Evolutionary conservation across 2,329 filamentous ascomycete species (phyloP).

Genomic region (Ophiostoma ips): DNA sequence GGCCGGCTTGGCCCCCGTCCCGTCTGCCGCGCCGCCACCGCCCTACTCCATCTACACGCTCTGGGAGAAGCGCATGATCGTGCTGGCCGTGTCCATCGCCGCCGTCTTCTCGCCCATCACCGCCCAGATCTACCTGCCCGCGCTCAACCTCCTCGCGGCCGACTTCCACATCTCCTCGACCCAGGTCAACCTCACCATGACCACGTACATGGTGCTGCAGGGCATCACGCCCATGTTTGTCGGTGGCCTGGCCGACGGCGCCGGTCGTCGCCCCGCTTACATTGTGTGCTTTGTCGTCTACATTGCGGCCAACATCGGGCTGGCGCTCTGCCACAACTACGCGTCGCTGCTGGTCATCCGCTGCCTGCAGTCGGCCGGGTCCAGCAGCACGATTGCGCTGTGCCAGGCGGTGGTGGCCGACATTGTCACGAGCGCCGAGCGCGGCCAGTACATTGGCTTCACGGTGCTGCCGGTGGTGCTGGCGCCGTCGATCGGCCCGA

Average conservation of each 20-base stretch:
- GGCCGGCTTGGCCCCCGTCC: neutral
- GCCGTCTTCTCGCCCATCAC: constrained; percentile 32
- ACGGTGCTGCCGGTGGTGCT: constrained; percentile 34
- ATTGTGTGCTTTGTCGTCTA: constrained; percentile 37
- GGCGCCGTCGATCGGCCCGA: constrained; percentile 35
- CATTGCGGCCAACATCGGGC: constrained; percentile 36
- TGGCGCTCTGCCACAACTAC: constrained; percentile 35
- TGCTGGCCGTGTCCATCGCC: constrained; percentile 23
- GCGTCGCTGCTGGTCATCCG: constrained; percentile 37
- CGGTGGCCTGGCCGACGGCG: constrained; percentile 38
- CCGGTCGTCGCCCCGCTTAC: constrained; percentile 39
- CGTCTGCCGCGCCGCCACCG: constrained; percentile 7
- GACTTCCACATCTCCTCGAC: constrained; percentile 25
- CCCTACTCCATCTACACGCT: constrained; percentile 25
- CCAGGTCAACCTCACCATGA: constrained; percentile 36
- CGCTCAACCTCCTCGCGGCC: constrained; percentile 31
- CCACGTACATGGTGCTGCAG: constrained; percentile 46
- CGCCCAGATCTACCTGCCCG: constrained; percentile 40
- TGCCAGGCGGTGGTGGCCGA: constrained; percentile 46
- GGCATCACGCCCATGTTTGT: constrained; percentile 43
- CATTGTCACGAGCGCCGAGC: constrained; percentile 45
- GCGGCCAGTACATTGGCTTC: constrained; percentile 44
- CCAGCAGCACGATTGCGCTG: constrained; percentile 45
- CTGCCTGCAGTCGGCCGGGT: constrained; percentile 43
- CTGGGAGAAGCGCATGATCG: constrained; percentile 26